Conservation (phyloP, 768 basidiomycete genomes). For the Hydnum rufescens region DNA sequence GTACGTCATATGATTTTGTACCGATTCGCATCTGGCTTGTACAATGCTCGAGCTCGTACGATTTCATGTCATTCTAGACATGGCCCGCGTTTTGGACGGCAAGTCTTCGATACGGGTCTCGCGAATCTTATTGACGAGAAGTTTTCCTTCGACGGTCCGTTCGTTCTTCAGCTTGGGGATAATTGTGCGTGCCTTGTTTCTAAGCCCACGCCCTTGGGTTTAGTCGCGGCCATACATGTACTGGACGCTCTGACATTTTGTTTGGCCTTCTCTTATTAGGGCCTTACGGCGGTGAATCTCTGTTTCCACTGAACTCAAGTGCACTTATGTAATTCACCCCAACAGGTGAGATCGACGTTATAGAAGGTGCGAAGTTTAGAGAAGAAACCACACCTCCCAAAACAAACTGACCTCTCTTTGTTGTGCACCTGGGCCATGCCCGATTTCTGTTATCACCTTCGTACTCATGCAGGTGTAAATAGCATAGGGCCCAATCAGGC, state of each 20-base stretch:
- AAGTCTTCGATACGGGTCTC: neutral
- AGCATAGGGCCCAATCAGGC: slow-evolving; percentile 7
- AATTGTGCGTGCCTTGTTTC: neutral
- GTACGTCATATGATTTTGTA: neutral
- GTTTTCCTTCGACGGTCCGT: slow-evolving; percentile 1
- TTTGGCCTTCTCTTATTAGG: no score
- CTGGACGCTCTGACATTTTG: no score
- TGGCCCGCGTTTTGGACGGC: slow-evolving; percentile 12
- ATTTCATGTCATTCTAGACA: slow-evolving; percentile 3
- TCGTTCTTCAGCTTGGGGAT: slow-evolving; percentile 1
- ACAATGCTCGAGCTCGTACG: no score
- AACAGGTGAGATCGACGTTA: slow-evolving; percentile 11
- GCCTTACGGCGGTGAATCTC: neutral
- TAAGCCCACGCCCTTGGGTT: neutral
- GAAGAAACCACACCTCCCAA: no score
- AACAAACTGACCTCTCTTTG: no score
- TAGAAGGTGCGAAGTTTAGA: slow-evolving; percentile 10
- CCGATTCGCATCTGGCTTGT: neutral
- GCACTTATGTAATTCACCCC: neutral
- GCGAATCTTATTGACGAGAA: neutral
- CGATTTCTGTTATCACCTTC: neutral
- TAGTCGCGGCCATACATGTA: neutral
- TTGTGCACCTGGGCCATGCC: neutral
- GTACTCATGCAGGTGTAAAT: slow-evolving; percentile 8
- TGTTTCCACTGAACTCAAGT: neutral